A percentile compares a stretch with the other conserved stretches of the same genome.
Evolutionary conservation across 345 rosid genomes (phyloP).

Genomic region (Salix purpurea): DNA sequence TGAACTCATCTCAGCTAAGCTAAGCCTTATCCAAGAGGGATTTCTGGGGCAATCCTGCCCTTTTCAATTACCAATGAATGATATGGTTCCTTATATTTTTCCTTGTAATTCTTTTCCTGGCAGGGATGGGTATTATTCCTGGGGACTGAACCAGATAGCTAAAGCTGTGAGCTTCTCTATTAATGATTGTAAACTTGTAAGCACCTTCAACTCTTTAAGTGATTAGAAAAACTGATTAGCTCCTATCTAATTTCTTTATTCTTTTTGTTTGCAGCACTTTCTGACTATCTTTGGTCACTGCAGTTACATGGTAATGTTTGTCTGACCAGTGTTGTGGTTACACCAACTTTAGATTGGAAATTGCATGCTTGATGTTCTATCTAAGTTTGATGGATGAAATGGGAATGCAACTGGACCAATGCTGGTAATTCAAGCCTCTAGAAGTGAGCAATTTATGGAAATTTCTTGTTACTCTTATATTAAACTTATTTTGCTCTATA

Average conservation of each 20-base stretch:
- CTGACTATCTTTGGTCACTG: conserved; percentile 14
- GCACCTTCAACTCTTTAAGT: conserved; percentile 18
- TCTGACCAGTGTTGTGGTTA: conserved; percentile 87
- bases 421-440: conserved; percentile 70
- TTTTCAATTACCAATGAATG: not conserved
- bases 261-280: conserved; percentile 5
- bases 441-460: conserved; percentile 8
- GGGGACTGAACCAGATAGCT: conserved; percentile 88
- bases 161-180: conserved; percentile 98
- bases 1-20: not conserved
- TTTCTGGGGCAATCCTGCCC: not conserved
- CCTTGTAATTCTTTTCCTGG: conserved; percentile 12
- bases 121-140: conserved; percentile 97
- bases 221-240: not conserved
- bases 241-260: not conserved
- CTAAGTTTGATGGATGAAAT: conserved; percentile 88
- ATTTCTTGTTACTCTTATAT: not conserved
- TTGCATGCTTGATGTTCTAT: conserved; percentile 93
- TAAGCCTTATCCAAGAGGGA: not conserved
- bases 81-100: not conserved
- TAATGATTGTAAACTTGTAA: conserved; percentile 96
- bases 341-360: conserved; percentile 98
- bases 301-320: conserved; percentile 98
- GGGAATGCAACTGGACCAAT: conserved; percentile 79
- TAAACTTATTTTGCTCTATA: not conserved